Percentiles rank a stretch among this genome's conserved stretches.
These are phyloP conservation scores for Didymella arachidicola DNA, from an alignment of 2,329 filamentous ascomycete species.

Conservation along the genomic window DNA sequence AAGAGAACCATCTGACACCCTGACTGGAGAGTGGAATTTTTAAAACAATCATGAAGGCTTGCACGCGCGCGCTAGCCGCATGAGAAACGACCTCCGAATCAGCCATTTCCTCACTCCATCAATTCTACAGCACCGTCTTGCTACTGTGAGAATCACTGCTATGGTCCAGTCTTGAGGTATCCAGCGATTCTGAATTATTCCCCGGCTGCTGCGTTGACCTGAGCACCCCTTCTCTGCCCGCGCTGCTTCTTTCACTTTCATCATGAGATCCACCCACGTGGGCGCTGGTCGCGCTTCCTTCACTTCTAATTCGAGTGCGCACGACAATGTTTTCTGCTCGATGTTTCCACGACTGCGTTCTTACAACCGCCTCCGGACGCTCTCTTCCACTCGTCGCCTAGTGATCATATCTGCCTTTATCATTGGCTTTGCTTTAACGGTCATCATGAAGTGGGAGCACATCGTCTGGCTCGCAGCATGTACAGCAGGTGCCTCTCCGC, in stretches of 20 bases:
- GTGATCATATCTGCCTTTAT: slow-evolving; percentile 21
- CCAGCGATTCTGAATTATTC: background rate
- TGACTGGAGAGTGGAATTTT: background rate
- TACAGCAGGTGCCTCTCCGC: slow-evolving; percentile 13
- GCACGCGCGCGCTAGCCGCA: slow-evolving; percentile 3
- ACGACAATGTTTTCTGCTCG: background rate
- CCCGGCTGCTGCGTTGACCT: background rate
- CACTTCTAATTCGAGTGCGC: slow-evolving; percentile 3
- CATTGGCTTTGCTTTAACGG: slow-evolving; percentile 18
- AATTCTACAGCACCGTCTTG: background rate
- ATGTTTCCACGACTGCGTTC: background rate
- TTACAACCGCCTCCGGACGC: slow-evolving; percentile 1
- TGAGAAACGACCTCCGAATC: background rate
- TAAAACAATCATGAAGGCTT: background rate
- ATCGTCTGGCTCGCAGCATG: slow-evolving; percentile 24
- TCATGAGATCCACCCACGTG: slow-evolving; percentile 9
- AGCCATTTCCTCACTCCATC: background rate
- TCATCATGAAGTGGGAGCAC: slow-evolving; percentile 30
- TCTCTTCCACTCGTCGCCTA: background rate
- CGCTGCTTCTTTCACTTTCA: slow-evolving; percentile 4
- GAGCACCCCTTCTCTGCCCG: background rate
- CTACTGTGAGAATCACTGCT: background rate
- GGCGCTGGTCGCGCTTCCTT: slow-evolving; percentile 11
- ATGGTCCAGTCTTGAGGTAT: background rate
- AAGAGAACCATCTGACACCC: background rate